phyloP scores from a whole-genome alignment of 176 grass and related monocot genomes.

The Hordeum vulgare region MorexV3_pseudomolecules_assembly NC_058519.1:91246009-91246508 shows the following conservation, averaged over 20 bases:
- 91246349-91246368: slow-evolving; percentile 52
- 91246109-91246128: slow-evolving; percentile 87
- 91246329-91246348: slow-evolving; percentile 80
- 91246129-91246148: slow-evolving; percentile 90
- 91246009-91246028: slow-evolving; percentile 85
- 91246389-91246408: slow-evolving; percentile 66
- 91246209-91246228: slow-evolving; percentile 54
- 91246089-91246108: slow-evolving; percentile 74
- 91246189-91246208: slow-evolving; percentile 51
- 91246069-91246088: slow-evolving; percentile 81
- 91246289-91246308: slow-evolving; percentile 90
- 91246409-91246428: slow-evolving; percentile 6
- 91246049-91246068: slow-evolving; percentile 91
- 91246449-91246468: slow-evolving; percentile 9
- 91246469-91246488: slow-evolving; percentile 23
- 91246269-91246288: slow-evolving; percentile 95
- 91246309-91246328: slow-evolving; percentile 93
- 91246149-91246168: slow-evolving; percentile 99
- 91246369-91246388: slow-evolving; percentile 39
- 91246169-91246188: slow-evolving; percentile 52
- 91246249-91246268: slow-evolving; percentile 88
- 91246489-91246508: slow-evolving; percentile 64
- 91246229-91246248: slow-evolving; percentile 57
- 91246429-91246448: not conserved
- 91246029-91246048: slow-evolving; percentile 71